phyloP scores from a whole-genome alignment of 2,329 filamentous ascomycete species.

The Drechslerella dactyloides region DNA sequence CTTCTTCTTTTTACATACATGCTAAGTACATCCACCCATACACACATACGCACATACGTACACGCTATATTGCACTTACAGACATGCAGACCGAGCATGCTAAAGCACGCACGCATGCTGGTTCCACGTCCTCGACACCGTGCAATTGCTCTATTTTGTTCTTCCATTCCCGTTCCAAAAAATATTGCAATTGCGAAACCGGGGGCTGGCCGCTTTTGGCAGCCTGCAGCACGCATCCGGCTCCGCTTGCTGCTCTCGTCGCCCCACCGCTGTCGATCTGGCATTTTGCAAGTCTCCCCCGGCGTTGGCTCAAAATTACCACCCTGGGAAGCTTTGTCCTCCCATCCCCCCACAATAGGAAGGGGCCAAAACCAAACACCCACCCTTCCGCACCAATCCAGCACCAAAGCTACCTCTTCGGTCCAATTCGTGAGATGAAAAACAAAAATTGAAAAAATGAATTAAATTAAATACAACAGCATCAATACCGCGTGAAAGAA shows the following conservation, averaged over 20 bases:
- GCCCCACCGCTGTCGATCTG: constrained; percentile 7
- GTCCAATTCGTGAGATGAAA: neutral
- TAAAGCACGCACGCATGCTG: neutral
- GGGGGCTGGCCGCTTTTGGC: constrained; percentile 23
- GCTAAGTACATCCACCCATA: no score
- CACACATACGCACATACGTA: no score
- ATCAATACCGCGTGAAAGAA: neutral
- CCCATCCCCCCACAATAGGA: no score
- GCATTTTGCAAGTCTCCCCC: neutral
- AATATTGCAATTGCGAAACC: constrained; percentile 14
- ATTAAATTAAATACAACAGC: neutral
- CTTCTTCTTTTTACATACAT: no score
- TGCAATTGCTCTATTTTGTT: no score
- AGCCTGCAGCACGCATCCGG: constrained; percentile 32
- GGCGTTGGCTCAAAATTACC: constrained; percentile 22
- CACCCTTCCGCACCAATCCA: neutral
- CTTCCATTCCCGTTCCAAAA: constrained; percentile 7
- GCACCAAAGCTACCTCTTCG: neutral
- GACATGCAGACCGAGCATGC: neutral
- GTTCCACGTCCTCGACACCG: neutral
- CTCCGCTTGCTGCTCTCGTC: constrained; percentile 35
- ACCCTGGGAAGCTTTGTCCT: constrained; percentile 34
- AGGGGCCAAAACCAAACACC: neutral
- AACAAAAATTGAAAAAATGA: constrained; percentile 1
- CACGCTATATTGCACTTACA: neutral